These are phyloP conservation scores for Nothopassalora personata DNA, from an alignment of 2,329 filamentous ascomycete genomes.

Conservation along the genomic window DNA sequence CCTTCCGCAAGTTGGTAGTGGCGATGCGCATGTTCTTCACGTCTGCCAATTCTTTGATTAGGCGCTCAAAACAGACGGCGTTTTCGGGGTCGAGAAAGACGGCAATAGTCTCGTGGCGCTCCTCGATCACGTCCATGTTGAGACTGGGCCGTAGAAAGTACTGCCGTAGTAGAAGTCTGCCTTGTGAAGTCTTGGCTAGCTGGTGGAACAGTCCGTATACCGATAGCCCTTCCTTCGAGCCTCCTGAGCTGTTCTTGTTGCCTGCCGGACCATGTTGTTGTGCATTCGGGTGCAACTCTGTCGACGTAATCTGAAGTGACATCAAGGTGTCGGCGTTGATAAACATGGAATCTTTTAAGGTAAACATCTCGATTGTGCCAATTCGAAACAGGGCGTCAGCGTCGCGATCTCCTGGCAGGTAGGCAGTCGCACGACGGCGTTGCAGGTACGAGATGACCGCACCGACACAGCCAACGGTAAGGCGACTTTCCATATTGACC, in stretches of 20 bases:
- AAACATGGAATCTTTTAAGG: conserved; percentile 62
- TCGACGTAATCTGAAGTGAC: conserved; percentile 78
- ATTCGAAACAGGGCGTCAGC: conserved; percentile 56
- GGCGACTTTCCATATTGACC: conserved; percentile 66
- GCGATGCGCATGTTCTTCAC: conserved; percentile 70
- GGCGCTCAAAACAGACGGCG: conserved; percentile 46
- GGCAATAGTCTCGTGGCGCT: conserved; percentile 65
- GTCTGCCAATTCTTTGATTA: conserved; percentile 59
- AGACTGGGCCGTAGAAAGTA: conserved; percentile 75
- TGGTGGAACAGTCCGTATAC: conserved; percentile 76
- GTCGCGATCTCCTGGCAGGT: conserved; percentile 55
- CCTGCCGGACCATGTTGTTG: conserved; percentile 66
- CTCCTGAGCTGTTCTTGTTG: conserved; percentile 45
- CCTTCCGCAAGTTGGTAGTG: conserved; percentile 69
- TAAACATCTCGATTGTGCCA: conserved; percentile 67
- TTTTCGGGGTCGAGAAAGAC: conserved; percentile 67
- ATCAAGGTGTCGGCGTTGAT: conserved; percentile 73
- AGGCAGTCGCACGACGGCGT: conserved; percentile 59
- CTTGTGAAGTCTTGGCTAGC: conserved; percentile 72
- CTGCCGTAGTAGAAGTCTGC: conserved; percentile 66
- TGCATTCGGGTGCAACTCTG: conserved; percentile 75
- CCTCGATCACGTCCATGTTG: conserved; percentile 61
- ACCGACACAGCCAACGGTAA: conserved; percentile 80
- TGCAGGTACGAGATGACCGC: conserved; percentile 76
- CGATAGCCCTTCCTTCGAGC: conserved; percentile 74